phyloP scores from a whole-genome alignment of 345 rosid genomes.

The Syzygium aqueum region DNA sequence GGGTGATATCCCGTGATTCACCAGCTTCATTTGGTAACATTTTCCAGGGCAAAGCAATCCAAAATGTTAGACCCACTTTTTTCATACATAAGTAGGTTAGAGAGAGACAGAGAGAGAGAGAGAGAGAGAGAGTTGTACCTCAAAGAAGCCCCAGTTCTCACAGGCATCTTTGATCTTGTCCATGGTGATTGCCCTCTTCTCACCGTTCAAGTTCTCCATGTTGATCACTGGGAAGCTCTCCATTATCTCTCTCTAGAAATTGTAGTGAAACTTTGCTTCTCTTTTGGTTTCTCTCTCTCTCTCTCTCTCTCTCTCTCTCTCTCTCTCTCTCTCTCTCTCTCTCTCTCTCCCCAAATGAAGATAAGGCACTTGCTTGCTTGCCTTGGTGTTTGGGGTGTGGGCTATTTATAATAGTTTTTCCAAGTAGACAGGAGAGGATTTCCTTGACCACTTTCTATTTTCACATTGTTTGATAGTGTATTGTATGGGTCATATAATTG shows the following conservation, averaged over 20 bases:
- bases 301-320: not conserved
- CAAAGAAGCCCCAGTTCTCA: constrained; percentile 95
- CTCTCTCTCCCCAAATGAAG: not conserved
- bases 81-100: too few relatives aligned
- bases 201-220: constrained; percentile 53
- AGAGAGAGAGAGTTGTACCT: constrained; percentile 37
- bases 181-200: constrained; percentile 42
- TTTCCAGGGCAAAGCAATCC: not conserved
- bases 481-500: not conserved
- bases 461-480: not conserved
- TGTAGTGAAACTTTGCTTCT: not conserved
- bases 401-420: not conserved
- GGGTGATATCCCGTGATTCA: constrained; percentile 61
- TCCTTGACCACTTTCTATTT: not conserved
- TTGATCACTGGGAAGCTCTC: constrained; percentile 27
- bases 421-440: not conserved
- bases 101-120: not conserved
- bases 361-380: not conserved
- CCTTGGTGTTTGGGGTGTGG: not conserved
- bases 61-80: not conserved
- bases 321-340: not conserved
- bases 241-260: not conserved
- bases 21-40: constrained; percentile 22
- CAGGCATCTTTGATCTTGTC: constrained; percentile 80
- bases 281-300: not conserved